phyloP scores from a whole-genome alignment of 805 yeast genomes.

The Saccharomycopsis sp. region DNA sequence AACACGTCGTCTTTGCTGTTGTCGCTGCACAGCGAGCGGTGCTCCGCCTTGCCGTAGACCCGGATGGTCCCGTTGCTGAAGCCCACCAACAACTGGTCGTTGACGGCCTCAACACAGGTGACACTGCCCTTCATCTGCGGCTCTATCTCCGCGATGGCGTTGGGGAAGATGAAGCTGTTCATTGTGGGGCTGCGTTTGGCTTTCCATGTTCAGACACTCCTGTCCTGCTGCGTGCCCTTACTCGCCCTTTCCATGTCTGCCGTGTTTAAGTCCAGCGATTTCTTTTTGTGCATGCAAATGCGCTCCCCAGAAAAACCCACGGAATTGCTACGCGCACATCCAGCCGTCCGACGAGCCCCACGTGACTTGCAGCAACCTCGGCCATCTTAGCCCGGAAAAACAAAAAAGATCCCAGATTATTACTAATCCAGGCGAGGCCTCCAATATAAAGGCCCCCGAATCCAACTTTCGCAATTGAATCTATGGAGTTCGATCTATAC shows the following conservation, averaged over 20 bases:
- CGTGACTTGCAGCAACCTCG: no score
- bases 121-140: background rate
- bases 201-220: background rate
- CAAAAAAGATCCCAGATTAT: no score
- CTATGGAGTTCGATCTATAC: background rate
- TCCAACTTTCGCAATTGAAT: background rate
- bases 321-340: no score
- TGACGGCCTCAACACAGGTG: slow-evolving; percentile 4
- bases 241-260: no score
- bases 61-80: slow-evolving; percentile 7
- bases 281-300: no score
- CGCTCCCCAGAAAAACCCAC: no score
- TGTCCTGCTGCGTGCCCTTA: no score
- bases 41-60: slow-evolving; percentile 6
- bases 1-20: slow-evolving; percentile 7
- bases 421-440: no score
- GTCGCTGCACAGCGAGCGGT: background rate
- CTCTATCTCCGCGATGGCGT: background rate
- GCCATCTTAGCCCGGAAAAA: no score
- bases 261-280: background rate
- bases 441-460: background rate
- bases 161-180: background rate
- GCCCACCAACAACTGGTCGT: slow-evolving; percentile 7
- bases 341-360: no score
- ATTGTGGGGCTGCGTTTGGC: background rate